A percentile compares a stretch with the other conserved stretches of the same genome.
Evolutionary conservation across 768 basidiomycete species (phyloP).

Genomic region (Gyrodon lividus): DNA sequence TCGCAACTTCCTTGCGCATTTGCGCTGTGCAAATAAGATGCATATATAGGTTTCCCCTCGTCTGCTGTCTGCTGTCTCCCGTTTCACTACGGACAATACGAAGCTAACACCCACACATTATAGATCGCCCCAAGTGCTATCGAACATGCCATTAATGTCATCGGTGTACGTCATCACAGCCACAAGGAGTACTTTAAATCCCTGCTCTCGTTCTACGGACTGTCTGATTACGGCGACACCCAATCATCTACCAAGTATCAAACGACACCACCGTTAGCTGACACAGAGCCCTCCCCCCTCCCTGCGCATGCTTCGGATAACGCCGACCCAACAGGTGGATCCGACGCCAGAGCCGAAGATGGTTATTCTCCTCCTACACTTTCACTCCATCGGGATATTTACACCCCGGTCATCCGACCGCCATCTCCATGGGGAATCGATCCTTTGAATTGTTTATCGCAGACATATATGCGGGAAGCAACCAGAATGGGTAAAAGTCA

Average conservation of each 20-base stretch:
- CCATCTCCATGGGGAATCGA: slow-evolving; percentile 21
- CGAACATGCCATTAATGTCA: slow-evolving; percentile 46
- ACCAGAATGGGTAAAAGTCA: slow-evolving; percentile 15
- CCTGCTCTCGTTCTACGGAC: slow-evolving; percentile 23
- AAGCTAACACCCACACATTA: slow-evolving; percentile 4
- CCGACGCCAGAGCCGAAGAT: slow-evolving; percentile 1
- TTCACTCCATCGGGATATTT: slow-evolving; percentile 31
- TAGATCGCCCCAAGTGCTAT: slow-evolving; percentile 48
- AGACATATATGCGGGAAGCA: slow-evolving; percentile 25
- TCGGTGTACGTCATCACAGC: slow-evolving; percentile 39
- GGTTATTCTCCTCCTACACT: not conserved
- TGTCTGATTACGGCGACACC: not conserved
- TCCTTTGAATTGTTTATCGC: slow-evolving; percentile 15
- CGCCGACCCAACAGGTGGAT: slow-evolving; percentile 8
- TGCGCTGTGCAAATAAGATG: not conserved
- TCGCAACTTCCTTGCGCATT: not conserved
- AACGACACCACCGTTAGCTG: too few species aligned
- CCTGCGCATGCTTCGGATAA: slow-evolving; percentile 14
- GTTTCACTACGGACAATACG: not conserved
- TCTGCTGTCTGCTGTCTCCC: not conserved
- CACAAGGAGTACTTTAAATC: slow-evolving; percentile 43
- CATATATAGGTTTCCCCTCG: not conserved
- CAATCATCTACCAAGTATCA: not conserved
- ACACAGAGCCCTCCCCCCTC: not conserved
- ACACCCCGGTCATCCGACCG: slow-evolving; percentile 36